These are phyloP conservation scores for Penicillium cosmopolitanum DNA, from an alignment of 495 filamentous ascomycete genomes.

Conservation along the genomic window DNA sequence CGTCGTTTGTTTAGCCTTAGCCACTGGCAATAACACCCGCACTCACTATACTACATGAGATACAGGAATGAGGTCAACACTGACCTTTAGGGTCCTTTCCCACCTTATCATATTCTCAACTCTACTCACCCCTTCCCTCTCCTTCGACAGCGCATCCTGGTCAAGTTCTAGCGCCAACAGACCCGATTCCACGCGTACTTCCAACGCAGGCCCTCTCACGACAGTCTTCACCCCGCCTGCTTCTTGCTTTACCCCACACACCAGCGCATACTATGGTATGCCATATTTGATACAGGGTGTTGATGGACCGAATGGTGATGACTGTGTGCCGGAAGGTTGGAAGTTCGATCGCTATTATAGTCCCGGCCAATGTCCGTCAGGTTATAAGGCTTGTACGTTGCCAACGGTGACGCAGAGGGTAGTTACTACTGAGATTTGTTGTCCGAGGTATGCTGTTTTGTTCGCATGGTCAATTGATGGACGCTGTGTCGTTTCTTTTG, in stretches of 20 bases:
- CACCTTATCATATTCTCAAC: background rate
- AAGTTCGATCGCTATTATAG: conserved; percentile 15
- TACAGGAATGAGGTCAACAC: too few relatives aligned
- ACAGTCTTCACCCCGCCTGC: conserved; percentile 15
- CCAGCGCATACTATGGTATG: background rate
- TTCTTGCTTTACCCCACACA: conserved; percentile 13
- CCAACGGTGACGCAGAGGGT: conserved; percentile 10
- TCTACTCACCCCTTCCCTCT: background rate
- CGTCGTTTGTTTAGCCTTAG: too few relatives aligned
- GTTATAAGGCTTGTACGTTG: conserved; percentile 17
- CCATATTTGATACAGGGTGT: conserved; percentile 13
- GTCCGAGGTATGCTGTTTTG: conserved; percentile 15
- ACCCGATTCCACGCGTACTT: background rate
- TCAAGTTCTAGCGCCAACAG: background rate
- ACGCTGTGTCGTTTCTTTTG: too few relatives aligned
- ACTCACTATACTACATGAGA: too few relatives aligned
- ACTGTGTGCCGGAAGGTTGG: conserved; percentile 18
- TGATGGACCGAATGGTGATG: conserved; percentile 15
- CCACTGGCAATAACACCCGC: too few relatives aligned
- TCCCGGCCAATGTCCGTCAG: conserved; percentile 17
- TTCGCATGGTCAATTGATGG: background rate
- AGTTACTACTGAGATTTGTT: conserved; percentile 17
- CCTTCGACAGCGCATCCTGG: background rate
- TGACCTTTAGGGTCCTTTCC: background rate
- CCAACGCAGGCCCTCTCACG: conserved; percentile 17